A percentile compares a stretch with the other conserved stretches of the same genome.
Evolutionary conservation across 2,329 filamentous ascomycete genomes (phyloP).

Genomic region (Trichophaea hybrida): DNA sequence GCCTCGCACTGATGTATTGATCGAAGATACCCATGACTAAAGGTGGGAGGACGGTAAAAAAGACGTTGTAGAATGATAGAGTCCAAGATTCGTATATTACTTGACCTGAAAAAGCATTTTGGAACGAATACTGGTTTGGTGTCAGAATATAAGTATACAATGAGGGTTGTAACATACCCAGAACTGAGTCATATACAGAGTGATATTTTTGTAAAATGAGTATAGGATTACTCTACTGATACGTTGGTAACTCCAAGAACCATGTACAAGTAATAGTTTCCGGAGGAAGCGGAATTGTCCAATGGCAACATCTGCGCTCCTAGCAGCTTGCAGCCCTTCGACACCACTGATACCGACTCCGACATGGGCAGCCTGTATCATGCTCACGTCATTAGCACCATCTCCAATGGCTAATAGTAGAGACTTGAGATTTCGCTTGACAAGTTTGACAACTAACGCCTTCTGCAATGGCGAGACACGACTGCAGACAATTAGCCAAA

Average conservation of each 20-base stretch:
- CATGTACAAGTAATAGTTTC: slow-evolving; percentile 87
- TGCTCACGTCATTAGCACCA: slow-evolving; percentile 97
- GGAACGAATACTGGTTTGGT: slow-evolving; percentile 64
- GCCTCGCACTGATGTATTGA: slow-evolving; percentile 86
- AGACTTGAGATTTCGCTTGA: slow-evolving; percentile 83
- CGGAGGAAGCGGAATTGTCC: slow-evolving; percentile 89
- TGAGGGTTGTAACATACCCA: slow-evolving; percentile 51
- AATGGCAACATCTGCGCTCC: slow-evolving; percentile 90
- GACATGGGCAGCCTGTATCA: slow-evolving; percentile 98
- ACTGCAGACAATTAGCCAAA: slow-evolving; percentile 33
- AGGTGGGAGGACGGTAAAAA: slow-evolving; percentile 88
- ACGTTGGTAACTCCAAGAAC: slow-evolving; percentile 93
- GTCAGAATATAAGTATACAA: slow-evolving; percentile 25
- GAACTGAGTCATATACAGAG: slow-evolving; percentile 97
- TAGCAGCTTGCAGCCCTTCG: slow-evolving; percentile 89
- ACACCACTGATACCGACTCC: slow-evolving; percentile 94
- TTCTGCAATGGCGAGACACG: slow-evolving; percentile 96
- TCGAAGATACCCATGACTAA: slow-evolving; percentile 93
- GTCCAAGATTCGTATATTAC: slow-evolving; percentile 99
- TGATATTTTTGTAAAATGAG: slow-evolving; percentile 99
- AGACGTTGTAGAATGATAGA: slow-evolving; percentile 97
- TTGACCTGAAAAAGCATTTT: slow-evolving; percentile 94
- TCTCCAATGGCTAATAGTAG: slow-evolving; percentile 93
- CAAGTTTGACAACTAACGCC: slow-evolving; percentile 91
- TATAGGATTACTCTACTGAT: slow-evolving; percentile 95